Evolutionary conservation across 2,329 filamentous ascomycete species (phyloP).

Genomic region (Fusarium pseudocircinatum): DNA sequence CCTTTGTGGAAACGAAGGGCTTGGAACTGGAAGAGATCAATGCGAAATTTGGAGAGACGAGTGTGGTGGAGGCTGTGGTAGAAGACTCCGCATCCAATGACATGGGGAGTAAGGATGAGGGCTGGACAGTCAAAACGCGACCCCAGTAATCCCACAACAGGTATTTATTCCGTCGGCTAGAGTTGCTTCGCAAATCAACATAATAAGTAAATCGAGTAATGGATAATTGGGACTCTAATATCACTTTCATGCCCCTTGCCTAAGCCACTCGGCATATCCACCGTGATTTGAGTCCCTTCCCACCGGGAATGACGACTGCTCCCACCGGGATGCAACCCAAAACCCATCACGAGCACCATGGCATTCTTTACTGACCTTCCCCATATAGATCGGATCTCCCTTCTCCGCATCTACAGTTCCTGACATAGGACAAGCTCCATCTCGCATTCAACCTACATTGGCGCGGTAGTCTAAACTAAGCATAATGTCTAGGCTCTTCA

Average conservation of each 20-base stretch:
- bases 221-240: not conserved
- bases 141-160: not conserved
- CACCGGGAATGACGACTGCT: not conserved
- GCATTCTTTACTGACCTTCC: not conserved
- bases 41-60: not conserved
- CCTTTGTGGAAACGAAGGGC: not conserved
- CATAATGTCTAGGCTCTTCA: not conserved
- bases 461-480: not conserved
- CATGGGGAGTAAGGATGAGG: not conserved
- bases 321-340: not conserved
- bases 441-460: not conserved
- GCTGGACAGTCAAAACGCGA: not conserved
- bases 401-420: not conserved
- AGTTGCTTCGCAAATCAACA: fast-evolving
- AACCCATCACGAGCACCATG: not conserved
- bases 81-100: not conserved
- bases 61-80: not conserved
- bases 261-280: not conserved
- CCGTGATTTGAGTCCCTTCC: not conserved
- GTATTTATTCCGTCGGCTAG: not conserved
- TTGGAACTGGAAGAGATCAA: not conserved
- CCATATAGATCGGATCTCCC: not conserved
- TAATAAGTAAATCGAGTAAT: fast-evolving
- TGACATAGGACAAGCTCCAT: not conserved
- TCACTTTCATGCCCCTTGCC: too few species aligned